These are phyloP conservation scores for Coemansia sp. DNA, from an alignment of 371 early-diverging fungal genomes.

Conservation along the genomic window DNA sequence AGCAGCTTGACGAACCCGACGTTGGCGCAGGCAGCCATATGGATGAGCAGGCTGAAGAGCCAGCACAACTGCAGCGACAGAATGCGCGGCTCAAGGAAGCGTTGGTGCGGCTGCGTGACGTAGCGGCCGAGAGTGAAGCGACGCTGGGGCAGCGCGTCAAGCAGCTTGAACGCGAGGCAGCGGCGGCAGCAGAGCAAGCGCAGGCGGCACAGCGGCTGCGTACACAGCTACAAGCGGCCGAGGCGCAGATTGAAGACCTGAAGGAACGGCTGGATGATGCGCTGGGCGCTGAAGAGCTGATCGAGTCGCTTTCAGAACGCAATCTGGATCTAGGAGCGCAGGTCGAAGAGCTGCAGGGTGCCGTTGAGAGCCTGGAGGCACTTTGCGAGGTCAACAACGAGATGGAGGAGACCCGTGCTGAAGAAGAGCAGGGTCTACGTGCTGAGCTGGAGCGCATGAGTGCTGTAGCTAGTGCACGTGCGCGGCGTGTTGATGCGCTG, in stretches of 20 bases:
- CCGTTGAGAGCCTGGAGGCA: conserved; percentile 86
- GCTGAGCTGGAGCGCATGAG: conserved; percentile 81
- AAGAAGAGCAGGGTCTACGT: conserved; percentile 80
- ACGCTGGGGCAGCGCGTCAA: conserved; percentile 66
- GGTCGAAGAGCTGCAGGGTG: conserved; percentile 72
- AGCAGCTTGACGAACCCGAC: conserved; percentile 78
- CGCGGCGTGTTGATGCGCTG: conserved; percentile 59
- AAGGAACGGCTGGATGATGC: conserved; percentile 81
- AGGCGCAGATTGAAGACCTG: conserved; percentile 75
- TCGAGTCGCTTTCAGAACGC: conserved; percentile 75
- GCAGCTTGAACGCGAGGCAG: conserved; percentile 68
- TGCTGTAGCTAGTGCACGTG: conserved; percentile 62
- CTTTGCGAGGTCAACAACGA: conserved; percentile 88
- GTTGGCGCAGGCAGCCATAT: not conserved
- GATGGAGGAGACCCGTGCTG: conserved; percentile 84
- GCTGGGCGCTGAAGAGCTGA: conserved; percentile 75
- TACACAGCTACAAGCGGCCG: conserved; percentile 61
- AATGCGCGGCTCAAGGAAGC: conserved; percentile 88
- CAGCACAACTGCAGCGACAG: conserved; percentile 71
- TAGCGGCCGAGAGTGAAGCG: conserved; percentile 69
- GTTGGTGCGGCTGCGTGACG: conserved; percentile 78
- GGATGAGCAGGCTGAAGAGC: conserved; percentile 58
- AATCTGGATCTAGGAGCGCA: conserved; percentile 72
- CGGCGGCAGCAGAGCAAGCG: conserved; percentile 59
- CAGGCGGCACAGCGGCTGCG: conserved; percentile 60